These are phyloP conservation scores for Coriolopsis trogii DNA, from an alignment of 1,284 basidiomycete species.

Conservation along the genomic window DNA sequence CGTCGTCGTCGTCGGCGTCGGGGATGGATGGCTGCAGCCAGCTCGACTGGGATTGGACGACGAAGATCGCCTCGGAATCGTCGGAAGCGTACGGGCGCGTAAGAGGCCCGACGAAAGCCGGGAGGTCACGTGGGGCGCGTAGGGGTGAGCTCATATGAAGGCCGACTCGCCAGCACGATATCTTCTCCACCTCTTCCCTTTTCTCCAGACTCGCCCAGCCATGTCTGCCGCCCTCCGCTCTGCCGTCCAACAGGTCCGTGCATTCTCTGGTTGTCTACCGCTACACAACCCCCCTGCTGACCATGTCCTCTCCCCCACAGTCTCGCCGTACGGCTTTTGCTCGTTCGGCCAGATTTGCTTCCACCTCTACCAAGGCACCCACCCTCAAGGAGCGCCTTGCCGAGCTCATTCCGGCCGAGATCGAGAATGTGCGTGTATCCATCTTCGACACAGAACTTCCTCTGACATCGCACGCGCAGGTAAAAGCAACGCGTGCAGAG, in stretches of 20 bases:
- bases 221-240: conserved; percentile 42
- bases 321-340: conserved; percentile 46
- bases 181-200: conserved; percentile 16
- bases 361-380: conserved; percentile 67
- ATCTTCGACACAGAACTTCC: neutral
- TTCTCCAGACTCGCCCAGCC: conserved; percentile 25
- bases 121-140: conserved; percentile 23
- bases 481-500: conserved; percentile 80
- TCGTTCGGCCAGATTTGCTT: conserved; percentile 61
- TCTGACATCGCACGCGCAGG: conserved; percentile 54
- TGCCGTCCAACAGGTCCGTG: conserved; percentile 51
- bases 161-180: conserved; percentile 19
- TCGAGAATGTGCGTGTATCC: conserved; percentile 69
- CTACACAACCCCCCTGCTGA: neutral
- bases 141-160: conserved; percentile 27
- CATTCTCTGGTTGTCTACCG: neutral
- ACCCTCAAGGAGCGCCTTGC: conserved; percentile 90
- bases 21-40: neutral
- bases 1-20: conserved; percentile 37
- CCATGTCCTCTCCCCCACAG: conserved; percentile 16
- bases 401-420: conserved; percentile 88
- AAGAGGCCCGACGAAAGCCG: conserved; percentile 18
- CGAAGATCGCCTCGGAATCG: conserved; percentile 14
- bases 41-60: conserved; percentile 3
- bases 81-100: conserved; percentile 4